phyloP scores from a whole-genome alignment of 2,329 filamentous ascomycete genomes.

The Domatiomyces catenatus region DNA sequence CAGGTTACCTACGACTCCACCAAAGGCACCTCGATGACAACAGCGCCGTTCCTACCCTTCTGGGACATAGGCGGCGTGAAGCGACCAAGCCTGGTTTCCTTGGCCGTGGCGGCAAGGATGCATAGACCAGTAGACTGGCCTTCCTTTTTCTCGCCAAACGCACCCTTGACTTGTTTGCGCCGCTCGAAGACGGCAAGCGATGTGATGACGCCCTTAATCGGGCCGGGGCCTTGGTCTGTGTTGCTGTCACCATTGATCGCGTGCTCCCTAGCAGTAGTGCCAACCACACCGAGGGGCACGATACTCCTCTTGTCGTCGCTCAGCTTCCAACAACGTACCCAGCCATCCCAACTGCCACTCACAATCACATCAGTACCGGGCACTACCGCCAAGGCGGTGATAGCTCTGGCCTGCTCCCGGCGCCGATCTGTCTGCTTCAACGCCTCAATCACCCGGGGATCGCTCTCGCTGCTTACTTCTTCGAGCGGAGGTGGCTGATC shows the following conservation, averaged over 20 bases:
- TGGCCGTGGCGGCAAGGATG: slow-evolving; percentile 71
- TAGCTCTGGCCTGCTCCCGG: slow-evolving; percentile 61
- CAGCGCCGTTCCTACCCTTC: slow-evolving; percentile 62
- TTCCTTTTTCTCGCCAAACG: slow-evolving; percentile 27
- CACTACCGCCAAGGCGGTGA: slow-evolving; percentile 73
- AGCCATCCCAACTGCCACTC: slow-evolving; percentile 88
- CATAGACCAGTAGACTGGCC: slow-evolving; percentile 46
- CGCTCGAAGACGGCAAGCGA: slow-evolving; percentile 76
- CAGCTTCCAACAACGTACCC: slow-evolving; percentile 70
- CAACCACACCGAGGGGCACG: slow-evolving; percentile 55
- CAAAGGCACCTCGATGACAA: slow-evolving; percentile 66
- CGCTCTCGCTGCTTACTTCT: slow-evolving; percentile 59
- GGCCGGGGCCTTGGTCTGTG: slow-evolving; percentile 54
- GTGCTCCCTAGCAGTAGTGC: slow-evolving; percentile 20
- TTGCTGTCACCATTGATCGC: slow-evolving; percentile 6
- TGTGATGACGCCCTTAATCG: slow-evolving; percentile 57
- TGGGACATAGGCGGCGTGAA: slow-evolving; percentile 48
- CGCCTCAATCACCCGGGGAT: slow-evolving; percentile 36
- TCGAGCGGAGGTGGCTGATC: slow-evolving; percentile 55
- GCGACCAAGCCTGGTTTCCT: slow-evolving; percentile 68
- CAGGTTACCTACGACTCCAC: not conserved
- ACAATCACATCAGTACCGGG: slow-evolving; percentile 84
- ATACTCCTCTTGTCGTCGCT: slow-evolving; percentile 69
- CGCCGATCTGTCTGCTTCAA: slow-evolving; percentile 35
- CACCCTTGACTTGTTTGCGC: slow-evolving; percentile 52